Conservation (phyloP, 2,329 filamentous ascomycete species). For the Tolypocladium nubicola region DNA sequence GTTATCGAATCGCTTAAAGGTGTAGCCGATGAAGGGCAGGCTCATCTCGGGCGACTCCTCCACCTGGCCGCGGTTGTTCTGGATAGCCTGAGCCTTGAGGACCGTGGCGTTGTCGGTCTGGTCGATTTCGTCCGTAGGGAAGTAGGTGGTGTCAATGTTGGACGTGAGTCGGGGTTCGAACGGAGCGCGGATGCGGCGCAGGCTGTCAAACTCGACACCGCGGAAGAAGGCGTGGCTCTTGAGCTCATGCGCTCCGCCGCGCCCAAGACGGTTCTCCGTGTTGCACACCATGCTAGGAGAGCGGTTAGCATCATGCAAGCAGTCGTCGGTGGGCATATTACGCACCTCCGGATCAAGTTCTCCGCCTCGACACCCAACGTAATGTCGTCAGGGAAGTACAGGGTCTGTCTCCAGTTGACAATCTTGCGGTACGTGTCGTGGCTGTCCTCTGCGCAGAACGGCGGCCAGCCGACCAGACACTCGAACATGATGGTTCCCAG, state of each 20-base stretch:
- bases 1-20: conserved; percentile 90
- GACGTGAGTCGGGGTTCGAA: conserved; percentile 92
- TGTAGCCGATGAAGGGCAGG: conserved; percentile 57
- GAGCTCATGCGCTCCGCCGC: conserved; percentile 80
- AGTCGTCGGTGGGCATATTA: conserved; percentile 1
- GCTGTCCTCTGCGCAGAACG: conserved; percentile 95
- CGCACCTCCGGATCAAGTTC: conserved; percentile 81
- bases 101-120: conserved; percentile 88
- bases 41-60: conserved; percentile 91
- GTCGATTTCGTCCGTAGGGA: conserved; percentile 97
- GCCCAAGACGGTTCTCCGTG: conserved; percentile 81
- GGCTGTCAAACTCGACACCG: conserved; percentile 86
- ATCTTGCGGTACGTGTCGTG: conserved; percentile 99
- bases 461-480: conserved; percentile 95
- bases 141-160: conserved; percentile 94
- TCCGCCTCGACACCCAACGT: conserved; percentile 81
- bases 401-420: conserved; percentile 90
- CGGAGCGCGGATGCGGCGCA: conserved; percentile 85
- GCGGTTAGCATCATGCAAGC: neutral
- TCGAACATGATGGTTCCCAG: conserved; percentile 99
- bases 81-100: conserved; percentile 72
- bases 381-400: conserved; percentile 96
- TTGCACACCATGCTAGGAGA: conserved; percentile 75
- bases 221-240: conserved; percentile 94
- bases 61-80: conserved; percentile 50